Base-by-base conservation (phyloP, 2,329 filamentous ascomycete genomes). In the Helminthosporium solani region DNA sequence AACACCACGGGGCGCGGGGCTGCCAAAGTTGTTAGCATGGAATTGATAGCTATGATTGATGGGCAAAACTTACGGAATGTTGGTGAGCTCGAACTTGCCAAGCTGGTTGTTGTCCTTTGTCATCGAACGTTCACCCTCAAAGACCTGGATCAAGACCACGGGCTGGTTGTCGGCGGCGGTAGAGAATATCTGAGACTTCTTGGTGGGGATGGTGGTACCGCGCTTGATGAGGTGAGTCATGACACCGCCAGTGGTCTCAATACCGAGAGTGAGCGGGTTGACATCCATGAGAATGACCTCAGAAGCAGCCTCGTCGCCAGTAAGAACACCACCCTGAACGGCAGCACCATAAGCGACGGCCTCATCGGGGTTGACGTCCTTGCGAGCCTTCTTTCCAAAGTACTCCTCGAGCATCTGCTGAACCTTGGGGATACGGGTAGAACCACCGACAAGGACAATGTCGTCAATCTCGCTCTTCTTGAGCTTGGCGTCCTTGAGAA, bases 361-460 rank as follows among this genome's bases (percentile, higher is more conserved):
- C 81, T 97, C 94, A 70, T 99, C 94, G 63, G 94, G 94, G 84
- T 97, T 97, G 74, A 99, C 96, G 77, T 90, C 90, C 89, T 97
- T 97, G 83, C 87, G 91, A 64, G 91, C 90, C 82, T 94, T 91
- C 88, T 97, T 97, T 74, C 91, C 79, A 73, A 97, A 97, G 83
- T 83, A 97, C 76, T 97, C 91, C 81, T 97, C 90, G 59, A 97
- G 88, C 70, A 97, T 85, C 63, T 83, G 73, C 78, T 95, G 87
- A 59, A 97, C 91, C 87, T 96, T 97, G 73, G 94, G 92, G 63
- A 99, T 97, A 88, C 94, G 92, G 59, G 94, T 97, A 52, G 94
- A 97, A 75, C 94, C 94, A 85, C 94, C 94, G 55, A 97, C 92
- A 41, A 97, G 85, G 57, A 99, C 94, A 61, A 99, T 96, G 72